These are phyloP conservation scores for Diutina ranongensis DNA, from an alignment of 1,139 yeast species.

Conservation along the genomic window DNA sequence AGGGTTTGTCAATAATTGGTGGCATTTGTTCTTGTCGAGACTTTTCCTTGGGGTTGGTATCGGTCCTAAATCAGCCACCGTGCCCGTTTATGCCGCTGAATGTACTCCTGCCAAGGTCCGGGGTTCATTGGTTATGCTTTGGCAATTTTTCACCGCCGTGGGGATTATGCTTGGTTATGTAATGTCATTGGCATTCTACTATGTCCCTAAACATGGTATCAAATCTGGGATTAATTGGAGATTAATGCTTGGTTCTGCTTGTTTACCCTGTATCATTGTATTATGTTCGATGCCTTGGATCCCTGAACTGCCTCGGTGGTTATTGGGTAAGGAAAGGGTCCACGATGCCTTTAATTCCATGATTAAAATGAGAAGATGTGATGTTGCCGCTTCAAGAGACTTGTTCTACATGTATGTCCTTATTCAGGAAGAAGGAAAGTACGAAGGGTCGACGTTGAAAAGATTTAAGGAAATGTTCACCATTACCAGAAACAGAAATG, in stretches of 20 bases:
- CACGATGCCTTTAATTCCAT: neutral
- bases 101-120: slow-evolving; percentile 6
- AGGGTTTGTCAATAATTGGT: slow-evolving; percentile 5
- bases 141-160: slow-evolving; percentile 6
- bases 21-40: slow-evolving; percentile 4
- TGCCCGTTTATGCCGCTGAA: slow-evolving; percentile 6
- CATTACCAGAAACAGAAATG: slow-evolving; percentile 74
- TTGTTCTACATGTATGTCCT: slow-evolving; percentile 46
- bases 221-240: slow-evolving; percentile 1
- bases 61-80: slow-evolving; percentile 6
- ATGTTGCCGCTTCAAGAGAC: slow-evolving; percentile 54
- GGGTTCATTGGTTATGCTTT: slow-evolving; percentile 6
- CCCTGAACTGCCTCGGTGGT: slow-evolving; percentile 6
- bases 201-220: neutral
- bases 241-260: slow-evolving; percentile 4
- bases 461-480: slow-evolving; percentile 47
- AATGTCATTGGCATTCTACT: slow-evolving; percentile 1
- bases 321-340: slow-evolving; percentile 3
- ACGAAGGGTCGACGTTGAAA: slow-evolving; percentile 11
- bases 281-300: slow-evolving; percentile 2
- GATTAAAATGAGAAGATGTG: neutral
- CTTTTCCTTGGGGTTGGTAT: slow-evolving; percentile 5
- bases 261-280: slow-evolving; percentile 3
- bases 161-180: slow-evolving; percentile 6
- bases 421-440: slow-evolving; percentile 11